Conservation (phyloP, 2,329 filamentous ascomycete species). For the Ceratocystis ficicola region DNA sequence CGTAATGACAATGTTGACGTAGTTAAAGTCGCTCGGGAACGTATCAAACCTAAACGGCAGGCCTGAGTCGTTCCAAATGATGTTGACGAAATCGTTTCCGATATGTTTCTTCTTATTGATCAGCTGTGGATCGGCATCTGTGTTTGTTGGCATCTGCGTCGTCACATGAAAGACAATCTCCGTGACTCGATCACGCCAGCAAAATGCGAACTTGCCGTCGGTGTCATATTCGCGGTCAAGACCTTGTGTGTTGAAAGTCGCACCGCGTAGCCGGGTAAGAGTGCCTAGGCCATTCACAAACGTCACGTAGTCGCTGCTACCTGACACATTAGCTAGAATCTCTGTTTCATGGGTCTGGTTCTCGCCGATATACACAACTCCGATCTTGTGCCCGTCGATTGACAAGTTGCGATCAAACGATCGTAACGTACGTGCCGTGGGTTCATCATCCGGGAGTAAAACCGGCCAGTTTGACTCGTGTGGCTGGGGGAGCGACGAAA, state of each 20-base stretch:
- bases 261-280: conserved; percentile 65
- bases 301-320: conserved; percentile 75
- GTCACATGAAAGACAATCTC: conserved; percentile 93
- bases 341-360: conserved; percentile 71
- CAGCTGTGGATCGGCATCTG: conserved; percentile 61
- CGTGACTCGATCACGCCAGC: conserved; percentile 88
- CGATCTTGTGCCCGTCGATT: conserved; percentile 90
- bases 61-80: conserved; percentile 96
- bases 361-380: conserved; percentile 84
- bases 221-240: conserved; percentile 64
- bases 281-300: conserved; percentile 76
- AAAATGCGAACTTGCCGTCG: conserved; percentile 81
- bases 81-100: conserved; percentile 95
- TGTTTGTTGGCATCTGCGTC: conserved; percentile 91
- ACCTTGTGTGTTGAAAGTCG: conserved; percentile 86
- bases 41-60: conserved; percentile 77
- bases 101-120: conserved; percentile 87
- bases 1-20: conserved; percentile 90
- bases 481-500: conserved; percentile 49
- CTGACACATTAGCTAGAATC: conserved; percentile 75
- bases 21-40: conserved; percentile 91
- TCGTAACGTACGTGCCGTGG: conserved; percentile 59
- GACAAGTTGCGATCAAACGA: conserved; percentile 79
- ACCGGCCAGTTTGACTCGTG: conserved; percentile 55
- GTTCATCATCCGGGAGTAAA: conserved; percentile 58